Base-by-base conservation (phyloP, 768 basidiomycete genomes). In the Kwoniella bestiolae region DNA sequence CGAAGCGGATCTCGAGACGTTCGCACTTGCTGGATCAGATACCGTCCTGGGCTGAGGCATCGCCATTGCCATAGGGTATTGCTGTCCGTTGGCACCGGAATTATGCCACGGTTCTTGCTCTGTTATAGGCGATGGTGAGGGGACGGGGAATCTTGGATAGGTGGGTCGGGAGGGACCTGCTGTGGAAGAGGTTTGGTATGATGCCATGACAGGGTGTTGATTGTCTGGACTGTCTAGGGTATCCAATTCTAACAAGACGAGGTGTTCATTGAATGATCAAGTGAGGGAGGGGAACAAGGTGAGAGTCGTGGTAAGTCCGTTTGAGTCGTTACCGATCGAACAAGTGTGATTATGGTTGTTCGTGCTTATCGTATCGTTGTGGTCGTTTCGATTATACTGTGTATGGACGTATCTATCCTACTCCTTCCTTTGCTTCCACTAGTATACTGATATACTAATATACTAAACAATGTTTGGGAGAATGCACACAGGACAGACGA, bases 161-260 rank as follows among this genome's bases (percentile, higher is more conserved):
- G 45, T 57, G 29, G 57, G 52, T 29, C 67, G 16, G 18, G 67
- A 68, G 3, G 67, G 67, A 38, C 67, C 67, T 18, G 67, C 67
- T 28, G 67, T 41, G n/a, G n/a, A n/a, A 7, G 65, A 58, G 25
- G 63, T 49, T 50, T 68, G 67, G 41, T 65, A 68, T 11, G 66
- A 57, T 26, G 60, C 34, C 52, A 55, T 55, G 50, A 51, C 28
- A 11, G 5, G 3, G 9, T 51, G n/a, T n/a, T n/a, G n/a, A n/a
- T n/a, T n/a, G n/a, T n/a, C n/a, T n/a, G n/a, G n/a, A n/a, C n/a
- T n/a, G n/a, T n/a, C n/a, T n/a, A n/a, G n/a, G n/a, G n/a, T n/a
- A n/a, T n/a, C n/a, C n/a, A n/a, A n/a, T n/a, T n/a, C n/a, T n/a
- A n/a, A n/a, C n/a, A n/a, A n/a, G n/a, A n/a, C n/a, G n/a, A n/a